These are phyloP conservation scores for Naganishia randhawae DNA, from an alignment of 768 basidiomycete species.

Conservation along the genomic window DNA sequence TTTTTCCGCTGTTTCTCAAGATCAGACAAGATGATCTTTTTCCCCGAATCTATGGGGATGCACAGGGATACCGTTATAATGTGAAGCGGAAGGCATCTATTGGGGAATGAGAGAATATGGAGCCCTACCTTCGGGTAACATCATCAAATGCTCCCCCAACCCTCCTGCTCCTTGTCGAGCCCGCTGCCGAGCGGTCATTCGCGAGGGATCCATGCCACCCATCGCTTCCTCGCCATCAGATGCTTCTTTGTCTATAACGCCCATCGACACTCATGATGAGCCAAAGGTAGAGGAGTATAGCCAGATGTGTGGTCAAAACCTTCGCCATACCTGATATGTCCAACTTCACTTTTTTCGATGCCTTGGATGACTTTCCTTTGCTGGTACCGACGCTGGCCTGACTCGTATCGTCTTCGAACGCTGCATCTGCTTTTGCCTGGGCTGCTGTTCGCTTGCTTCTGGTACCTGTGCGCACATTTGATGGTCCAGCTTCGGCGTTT, in stretches of 20 bases:
- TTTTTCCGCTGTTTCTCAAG: constrained; percentile 41
- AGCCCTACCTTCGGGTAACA: constrained; percentile 41
- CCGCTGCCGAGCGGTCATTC: constrained; percentile 47
- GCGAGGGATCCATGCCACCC: not conserved
- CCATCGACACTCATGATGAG: not conserved
- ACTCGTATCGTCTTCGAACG: constrained; percentile 9
- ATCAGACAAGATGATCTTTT: constrained; percentile 46
- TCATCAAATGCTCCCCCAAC: constrained; percentile 39
- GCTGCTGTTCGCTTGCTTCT: constrained; percentile 2
- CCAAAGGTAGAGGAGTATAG: not conserved
- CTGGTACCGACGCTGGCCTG: constrained; percentile 11
- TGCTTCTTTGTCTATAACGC: not conserved
- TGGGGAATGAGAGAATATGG: too few relatives aligned
- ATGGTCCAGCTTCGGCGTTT: constrained; percentile 15
- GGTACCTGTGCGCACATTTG: not conserved
- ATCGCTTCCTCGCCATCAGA: constrained; percentile 18
- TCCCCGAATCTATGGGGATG: constrained; percentile 13
- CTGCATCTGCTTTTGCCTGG: constrained; percentile 7
- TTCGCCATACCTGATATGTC: not conserved
- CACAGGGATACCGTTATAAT: not conserved
- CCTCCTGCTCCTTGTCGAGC: constrained; percentile 41
- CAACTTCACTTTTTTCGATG: constrained; percentile 2
- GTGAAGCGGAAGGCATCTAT: not conserved
- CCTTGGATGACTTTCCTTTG: not conserved
- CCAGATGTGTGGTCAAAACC: not conserved